Percentiles rank a stretch among this genome's conserved stretches.
phyloP scores from a whole-genome alignment of 805 yeast species.

The Kluyveromyces wickerhamii region DNA sequence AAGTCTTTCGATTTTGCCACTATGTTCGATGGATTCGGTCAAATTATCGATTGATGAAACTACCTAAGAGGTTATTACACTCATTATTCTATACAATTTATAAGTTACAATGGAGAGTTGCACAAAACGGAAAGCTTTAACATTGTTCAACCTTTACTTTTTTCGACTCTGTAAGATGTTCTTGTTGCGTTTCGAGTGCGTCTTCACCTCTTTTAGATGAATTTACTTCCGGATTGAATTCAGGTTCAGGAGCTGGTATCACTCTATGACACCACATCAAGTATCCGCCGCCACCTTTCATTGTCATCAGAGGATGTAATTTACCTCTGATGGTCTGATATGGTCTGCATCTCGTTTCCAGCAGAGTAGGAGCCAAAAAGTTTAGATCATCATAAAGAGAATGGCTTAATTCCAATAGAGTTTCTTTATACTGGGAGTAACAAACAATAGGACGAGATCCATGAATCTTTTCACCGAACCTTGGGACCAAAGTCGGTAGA shows the following conservation, averaged over 20 bases:
- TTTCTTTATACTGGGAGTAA: conserved; percentile 76
- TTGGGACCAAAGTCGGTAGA: conserved; percentile 55
- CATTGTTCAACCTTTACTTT: no score
- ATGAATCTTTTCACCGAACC: conserved; percentile 53
- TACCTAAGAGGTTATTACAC: background rate
- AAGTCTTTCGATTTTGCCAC: background rate
- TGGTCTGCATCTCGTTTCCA: conserved; percentile 74
- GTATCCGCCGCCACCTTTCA: conserved; percentile 88
- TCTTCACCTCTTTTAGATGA: no score
- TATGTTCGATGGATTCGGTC: background rate
- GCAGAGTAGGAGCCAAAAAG: conserved; percentile 72
- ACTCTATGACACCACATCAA: conserved; percentile 73
- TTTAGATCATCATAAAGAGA: conserved; percentile 61
- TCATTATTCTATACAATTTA: background rate
- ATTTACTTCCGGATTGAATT: no score
- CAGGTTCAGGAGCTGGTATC: conserved; percentile 39
- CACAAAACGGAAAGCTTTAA: no score
- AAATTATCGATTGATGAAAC: background rate
- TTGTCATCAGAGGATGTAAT: conserved; percentile 91
- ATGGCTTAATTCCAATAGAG: conserved; percentile 58
- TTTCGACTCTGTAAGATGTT: no score
- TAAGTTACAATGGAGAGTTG: no score
- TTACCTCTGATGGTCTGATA: conserved; percentile 93
- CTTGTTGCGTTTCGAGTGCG: no score
- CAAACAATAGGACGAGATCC: conserved; percentile 86